These are phyloP conservation scores for Phytophthora syringae DNA, from an alignment of 352 stramenopile genomes.

Conservation along the genomic window DNA sequence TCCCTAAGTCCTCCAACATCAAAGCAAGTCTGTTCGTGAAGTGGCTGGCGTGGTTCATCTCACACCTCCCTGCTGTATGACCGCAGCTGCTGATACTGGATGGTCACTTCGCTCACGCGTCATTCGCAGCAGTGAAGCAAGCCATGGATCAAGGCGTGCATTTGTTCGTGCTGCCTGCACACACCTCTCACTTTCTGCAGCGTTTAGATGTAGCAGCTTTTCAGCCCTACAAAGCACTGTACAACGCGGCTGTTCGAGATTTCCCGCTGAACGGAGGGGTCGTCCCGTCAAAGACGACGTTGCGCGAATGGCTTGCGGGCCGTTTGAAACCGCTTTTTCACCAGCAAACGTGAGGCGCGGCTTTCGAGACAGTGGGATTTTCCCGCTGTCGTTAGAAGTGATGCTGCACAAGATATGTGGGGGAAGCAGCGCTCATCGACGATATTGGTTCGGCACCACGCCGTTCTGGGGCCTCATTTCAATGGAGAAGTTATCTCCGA, in stretches of 20 bases:
- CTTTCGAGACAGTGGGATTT: neutral
- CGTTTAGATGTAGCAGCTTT: slow-evolving; percentile 2
- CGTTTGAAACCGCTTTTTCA: slow-evolving; percentile 8
- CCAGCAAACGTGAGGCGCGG: slow-evolving; percentile 1
- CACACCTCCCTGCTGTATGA: neutral
- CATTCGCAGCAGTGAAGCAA: neutral
- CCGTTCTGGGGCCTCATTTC: slow-evolving; percentile 2
- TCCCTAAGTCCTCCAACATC: slow-evolving; percentile 2
- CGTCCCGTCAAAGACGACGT: slow-evolving; percentile 5
- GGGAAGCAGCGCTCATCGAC: neutral
- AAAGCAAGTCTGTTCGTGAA: neutral
- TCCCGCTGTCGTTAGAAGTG: slow-evolving; percentile 8
- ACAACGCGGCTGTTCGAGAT: neutral
- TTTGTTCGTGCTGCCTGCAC: slow-evolving; percentile 7
- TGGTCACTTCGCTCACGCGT: neutral
- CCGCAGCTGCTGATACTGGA: slow-evolving; percentile 4
- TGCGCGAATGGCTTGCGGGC: neutral
- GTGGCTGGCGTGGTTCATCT: slow-evolving; percentile 1
- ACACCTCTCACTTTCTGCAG: slow-evolving; percentile 8
- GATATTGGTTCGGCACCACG: slow-evolving; percentile 1
- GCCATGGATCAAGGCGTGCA: neutral
- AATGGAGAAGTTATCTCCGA: neutral
- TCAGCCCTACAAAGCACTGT: slow-evolving; percentile 6
- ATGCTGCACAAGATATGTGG: slow-evolving; percentile 12
- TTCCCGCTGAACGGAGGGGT: slow-evolving; percentile 1